Evolutionary conservation across 371 early-diverging fungal species (phyloP).

Genomic region (Amoeboradix gromovi): DNA sequence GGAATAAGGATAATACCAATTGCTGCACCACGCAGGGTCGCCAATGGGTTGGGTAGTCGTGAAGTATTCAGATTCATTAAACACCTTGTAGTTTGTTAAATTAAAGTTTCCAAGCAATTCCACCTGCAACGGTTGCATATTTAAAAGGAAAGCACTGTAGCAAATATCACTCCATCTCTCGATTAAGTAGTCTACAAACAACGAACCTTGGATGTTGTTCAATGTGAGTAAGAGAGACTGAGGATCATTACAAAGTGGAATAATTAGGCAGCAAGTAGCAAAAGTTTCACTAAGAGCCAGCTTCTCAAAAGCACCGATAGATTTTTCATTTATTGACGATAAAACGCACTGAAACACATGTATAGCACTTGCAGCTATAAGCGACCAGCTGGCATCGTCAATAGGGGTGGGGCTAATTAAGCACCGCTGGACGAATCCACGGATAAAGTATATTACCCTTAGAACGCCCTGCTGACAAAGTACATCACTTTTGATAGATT

Average conservation of each 20-base stretch:
- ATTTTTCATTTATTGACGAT: background rate
- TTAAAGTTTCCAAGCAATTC: background rate
- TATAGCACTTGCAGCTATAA: background rate
- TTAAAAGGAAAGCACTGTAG: background rate
- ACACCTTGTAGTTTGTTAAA: background rate
- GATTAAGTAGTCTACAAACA: background rate
- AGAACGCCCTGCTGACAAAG: background rate
- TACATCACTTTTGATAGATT: background rate
- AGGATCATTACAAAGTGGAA: background rate
- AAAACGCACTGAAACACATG: background rate
- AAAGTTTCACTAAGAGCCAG: background rate
- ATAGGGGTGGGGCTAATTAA: background rate
- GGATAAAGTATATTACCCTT: background rate
- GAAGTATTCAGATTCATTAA: background rate
- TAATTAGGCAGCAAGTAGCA: background rate
- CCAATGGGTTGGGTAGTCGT: background rate
- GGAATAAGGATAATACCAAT: background rate
- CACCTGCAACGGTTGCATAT: background rate
- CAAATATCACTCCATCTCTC: background rate
- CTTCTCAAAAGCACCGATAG: background rate
- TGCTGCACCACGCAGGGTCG: background rate
- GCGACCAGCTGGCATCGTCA: background rate
- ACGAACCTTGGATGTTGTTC: background rate
- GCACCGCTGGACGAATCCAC: background rate
- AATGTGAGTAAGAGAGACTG: background rate